Percentiles rank a stretch among this genome's conserved stretches.
phyloP scores from a whole-genome alignment of 75 land plant genomes.

The Chamaecyparis obtusa region DNA sequence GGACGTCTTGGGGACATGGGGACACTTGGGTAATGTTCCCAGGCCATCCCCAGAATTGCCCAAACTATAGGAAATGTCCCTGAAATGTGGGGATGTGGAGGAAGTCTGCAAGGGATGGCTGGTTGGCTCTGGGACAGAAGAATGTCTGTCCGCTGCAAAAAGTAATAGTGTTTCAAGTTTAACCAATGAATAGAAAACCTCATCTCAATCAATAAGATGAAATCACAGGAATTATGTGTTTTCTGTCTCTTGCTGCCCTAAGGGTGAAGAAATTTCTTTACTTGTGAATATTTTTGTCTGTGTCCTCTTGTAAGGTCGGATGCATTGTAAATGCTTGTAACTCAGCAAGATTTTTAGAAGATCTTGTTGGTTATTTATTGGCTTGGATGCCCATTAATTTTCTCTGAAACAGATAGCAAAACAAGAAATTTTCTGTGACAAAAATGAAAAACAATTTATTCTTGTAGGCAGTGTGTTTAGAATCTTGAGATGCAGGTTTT shows the following conservation, averaged over 20 bases:
- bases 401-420: not conserved
- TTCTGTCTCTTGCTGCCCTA: not conserved
- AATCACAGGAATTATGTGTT: not conserved
- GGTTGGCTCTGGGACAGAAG: too few species aligned
- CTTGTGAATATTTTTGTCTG: not conserved
- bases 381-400: not conserved
- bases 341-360: not conserved
- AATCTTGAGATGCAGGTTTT: conserved; percentile 12
- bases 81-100: too few species aligned
- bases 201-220: not conserved
- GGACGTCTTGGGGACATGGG: too few species aligned
- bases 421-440: not conserved
- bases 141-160: too few species aligned
- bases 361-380: not conserved
- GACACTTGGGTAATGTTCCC: too few species aligned
- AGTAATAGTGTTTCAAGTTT: not conserved
- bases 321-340: not conserved
- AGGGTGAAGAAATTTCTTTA: not conserved
- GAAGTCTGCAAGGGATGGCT: too few species aligned
- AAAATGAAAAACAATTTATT: not conserved
- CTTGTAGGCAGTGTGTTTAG: not conserved
- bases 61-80: too few species aligned
- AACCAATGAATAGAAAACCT: not conserved
- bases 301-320: not conserved
- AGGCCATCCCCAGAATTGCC: too few species aligned